phyloP scores from a whole-genome alignment of 768 basidiomycete genomes.

The Amanita jacksonii region DNA sequence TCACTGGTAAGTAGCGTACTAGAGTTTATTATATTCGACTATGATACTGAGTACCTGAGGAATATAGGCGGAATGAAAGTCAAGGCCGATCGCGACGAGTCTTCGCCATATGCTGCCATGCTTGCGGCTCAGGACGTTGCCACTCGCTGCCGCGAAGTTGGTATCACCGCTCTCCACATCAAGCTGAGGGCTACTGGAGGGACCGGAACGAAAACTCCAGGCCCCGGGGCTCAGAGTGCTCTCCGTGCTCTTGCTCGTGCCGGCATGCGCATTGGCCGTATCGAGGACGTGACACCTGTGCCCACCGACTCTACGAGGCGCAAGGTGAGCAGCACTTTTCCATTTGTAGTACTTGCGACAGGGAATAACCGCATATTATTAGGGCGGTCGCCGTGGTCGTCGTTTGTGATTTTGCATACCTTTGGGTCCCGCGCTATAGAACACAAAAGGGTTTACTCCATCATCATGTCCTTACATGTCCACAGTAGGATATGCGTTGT shows the following conservation, averaged over 20 bases:
- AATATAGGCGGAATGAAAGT: slow-evolving; percentile 94
- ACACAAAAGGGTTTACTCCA: slow-evolving; percentile 13
- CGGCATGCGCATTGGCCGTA: slow-evolving; percentile 96
- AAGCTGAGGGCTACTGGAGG: slow-evolving; percentile 98
- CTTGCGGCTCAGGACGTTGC: slow-evolving; percentile 98
- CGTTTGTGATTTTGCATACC: slow-evolving; percentile 52
- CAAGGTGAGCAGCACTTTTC: slow-evolving; percentile 51
- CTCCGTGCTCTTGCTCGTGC: slow-evolving; percentile 97
- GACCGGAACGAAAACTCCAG: slow-evolving; percentile 98
- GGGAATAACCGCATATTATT: slow-evolving; percentile 6
- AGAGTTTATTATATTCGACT: background rate
- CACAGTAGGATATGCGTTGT: slow-evolving; percentile 19
- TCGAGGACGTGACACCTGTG: slow-evolving; percentile 96
- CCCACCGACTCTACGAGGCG: slow-evolving; percentile 96
- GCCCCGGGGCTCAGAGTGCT: slow-evolving; percentile 96
- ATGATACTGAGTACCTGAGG: background rate
- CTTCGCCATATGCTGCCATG: slow-evolving; percentile 96
- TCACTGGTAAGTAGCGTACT: slow-evolving; percentile 60
- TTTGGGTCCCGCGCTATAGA: slow-evolving; percentile 11
- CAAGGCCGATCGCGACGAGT: slow-evolving; percentile 99
- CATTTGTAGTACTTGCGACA: background rate
- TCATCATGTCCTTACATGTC: slow-evolving; percentile 12
- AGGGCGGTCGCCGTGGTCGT: slow-evolving; percentile 99
- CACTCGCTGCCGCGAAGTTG: slow-evolving; percentile 93
- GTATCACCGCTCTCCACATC: slow-evolving; percentile 97